These are phyloP conservation scores for Aphanomyces stellatus DNA, from an alignment of 352 stramenopile genomes.

Conservation along the genomic window DNA sequence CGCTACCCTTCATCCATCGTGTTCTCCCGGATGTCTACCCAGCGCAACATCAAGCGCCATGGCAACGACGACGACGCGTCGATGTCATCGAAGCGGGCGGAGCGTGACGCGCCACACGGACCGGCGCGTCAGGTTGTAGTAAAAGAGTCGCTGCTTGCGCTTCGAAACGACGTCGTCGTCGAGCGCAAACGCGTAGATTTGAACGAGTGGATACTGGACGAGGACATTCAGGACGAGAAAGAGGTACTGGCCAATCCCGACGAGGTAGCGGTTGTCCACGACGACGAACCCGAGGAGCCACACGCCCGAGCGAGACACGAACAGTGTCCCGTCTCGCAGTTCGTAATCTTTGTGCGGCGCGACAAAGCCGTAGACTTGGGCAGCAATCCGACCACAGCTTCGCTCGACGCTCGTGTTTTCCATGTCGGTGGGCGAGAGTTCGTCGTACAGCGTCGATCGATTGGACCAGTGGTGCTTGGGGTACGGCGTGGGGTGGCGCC, in stretches of 20 bases:
- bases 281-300: conserved; percentile 2
- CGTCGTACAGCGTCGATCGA: not conserved
- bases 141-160: not conserved
- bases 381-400: not conserved
- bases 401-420: not conserved
- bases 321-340: not conserved
- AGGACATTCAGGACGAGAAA: not conserved
- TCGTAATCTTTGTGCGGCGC: not conserved
- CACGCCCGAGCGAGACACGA: not conserved
- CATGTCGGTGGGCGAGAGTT: not conserved
- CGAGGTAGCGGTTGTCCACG: not conserved
- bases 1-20: too few relatives aligned
- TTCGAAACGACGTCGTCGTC: not conserved
- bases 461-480: not conserved
- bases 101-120: not conserved
- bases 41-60: too few relatives aligned
- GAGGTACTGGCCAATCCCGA: not conserved
- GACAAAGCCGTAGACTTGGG: not conserved
- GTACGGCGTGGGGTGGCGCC: too few relatives aligned
- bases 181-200: not conserved
- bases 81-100: not conserved
- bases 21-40: too few relatives aligned
- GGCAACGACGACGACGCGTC: not conserved
- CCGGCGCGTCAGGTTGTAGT: not conserved
- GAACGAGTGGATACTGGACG: not conserved